phyloP scores from a whole-genome alignment of 1,284 basidiomycete species.

The Cutaneotrichosporon cutaneum region DNA sequence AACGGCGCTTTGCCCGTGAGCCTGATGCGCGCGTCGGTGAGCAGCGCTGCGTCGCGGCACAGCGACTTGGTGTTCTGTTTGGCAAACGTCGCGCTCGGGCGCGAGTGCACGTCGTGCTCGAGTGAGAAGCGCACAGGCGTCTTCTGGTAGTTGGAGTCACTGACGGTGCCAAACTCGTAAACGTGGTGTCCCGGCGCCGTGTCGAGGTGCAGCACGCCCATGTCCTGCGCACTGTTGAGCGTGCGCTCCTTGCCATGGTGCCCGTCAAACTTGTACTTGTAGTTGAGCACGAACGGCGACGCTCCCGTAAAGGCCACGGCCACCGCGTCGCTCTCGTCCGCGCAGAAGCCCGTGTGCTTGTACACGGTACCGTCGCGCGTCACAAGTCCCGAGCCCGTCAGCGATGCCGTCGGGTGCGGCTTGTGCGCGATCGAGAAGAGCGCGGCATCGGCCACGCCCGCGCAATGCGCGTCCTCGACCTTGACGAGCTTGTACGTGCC shows the following conservation, averaged over 20 bases:
- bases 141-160: conserved; percentile 72
- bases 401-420: conserved; percentile 41
- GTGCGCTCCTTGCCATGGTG: conserved; percentile 63
- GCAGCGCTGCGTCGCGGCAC: conserved; percentile 62
- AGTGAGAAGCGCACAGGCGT: conserved; percentile 59
- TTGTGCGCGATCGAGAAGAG: conserved; percentile 70
- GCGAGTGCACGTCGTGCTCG: conserved; percentile 75
- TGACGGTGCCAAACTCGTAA: conserved; percentile 84
- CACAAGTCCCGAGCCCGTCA: conserved; percentile 43
- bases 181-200: conserved; percentile 74
- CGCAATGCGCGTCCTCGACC: conserved; percentile 80
- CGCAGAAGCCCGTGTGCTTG: conserved; percentile 69
- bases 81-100: conserved; percentile 74
- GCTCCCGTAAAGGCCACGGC: conserved; percentile 74
- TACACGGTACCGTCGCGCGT: conserved; percentile 61
- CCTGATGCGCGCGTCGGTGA: conserved; percentile 62
- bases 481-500: conserved; percentile 64
- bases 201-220: conserved; percentile 80
- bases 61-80: conserved; percentile 66
- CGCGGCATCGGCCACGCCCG: conserved; percentile 65
- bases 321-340: conserved; percentile 72
- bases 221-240: conserved; percentile 80
- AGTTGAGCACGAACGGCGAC: conserved; percentile 76
- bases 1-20: conserved; percentile 87
- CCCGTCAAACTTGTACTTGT: conserved; percentile 49